Evolutionary conservation across 805 yeast species (phyloP), one percentile per base, ranked within the genome.

Genomic region (Starmerella roubikii): DNA sequence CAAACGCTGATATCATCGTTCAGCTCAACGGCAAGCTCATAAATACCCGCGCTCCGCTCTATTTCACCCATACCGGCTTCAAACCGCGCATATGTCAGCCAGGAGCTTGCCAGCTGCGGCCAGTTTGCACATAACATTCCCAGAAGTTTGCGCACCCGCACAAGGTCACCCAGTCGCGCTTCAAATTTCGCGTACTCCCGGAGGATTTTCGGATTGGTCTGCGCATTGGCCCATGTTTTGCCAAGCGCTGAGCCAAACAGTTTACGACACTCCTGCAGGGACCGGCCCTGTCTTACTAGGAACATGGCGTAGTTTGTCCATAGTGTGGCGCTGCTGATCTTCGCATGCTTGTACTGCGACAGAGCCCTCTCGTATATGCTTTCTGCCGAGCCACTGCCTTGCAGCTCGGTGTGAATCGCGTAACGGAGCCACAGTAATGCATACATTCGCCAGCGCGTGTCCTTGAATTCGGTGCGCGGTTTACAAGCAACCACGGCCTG

Each of bases 221-320:
- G 3, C 18, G 15, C 4, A 21, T 37, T 40, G 51, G 74, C 77
- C 0, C 50, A 47, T 32, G 71, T 67, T 33, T 66, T 59, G 0
- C 94, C 96, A 16, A 88, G 64, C 0, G 82, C 70, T 35, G 68
- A 63, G 0, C 95, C 95, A 20, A 83, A 57, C 2, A 79, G 57
- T 54, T 73, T 78, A 29, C 96, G 65, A 3, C 86, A 83, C 10
- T 54, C 51, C 0, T 55, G 16, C 3, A 83, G 40, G 38, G 67
- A 35, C 5, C 62, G 64, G 22, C 74, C 72, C 29, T 19, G 21
- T 25, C 97, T 67, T 2, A 86, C 56, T 55, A 81, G 86, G 59
- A 79, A 85, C 41, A 81, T 69, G 2, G 82, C 75, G 55, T 58
- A 77, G 46, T 66, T 57, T 5, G 72, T 66, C 96, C 96, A 86